phyloP scores from a whole-genome alignment of 2,329 filamentous ascomycete genomes.

The Beauveria brongniartii region DNA sequence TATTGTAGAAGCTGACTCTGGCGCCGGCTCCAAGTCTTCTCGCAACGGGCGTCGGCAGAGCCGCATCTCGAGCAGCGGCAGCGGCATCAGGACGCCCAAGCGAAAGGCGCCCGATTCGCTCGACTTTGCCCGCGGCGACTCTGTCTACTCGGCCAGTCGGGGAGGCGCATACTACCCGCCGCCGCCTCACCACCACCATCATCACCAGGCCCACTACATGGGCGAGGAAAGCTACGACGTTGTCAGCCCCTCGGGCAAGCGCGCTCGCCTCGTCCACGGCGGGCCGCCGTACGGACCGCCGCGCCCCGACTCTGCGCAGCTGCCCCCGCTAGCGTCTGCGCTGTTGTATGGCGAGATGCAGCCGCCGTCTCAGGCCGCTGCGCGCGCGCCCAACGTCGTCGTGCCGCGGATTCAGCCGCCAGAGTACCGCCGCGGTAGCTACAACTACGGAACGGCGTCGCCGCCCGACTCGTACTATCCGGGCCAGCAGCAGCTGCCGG shows the following conservation, averaged over 20 bases:
- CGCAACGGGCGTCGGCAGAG: slow-evolving; percentile 15
- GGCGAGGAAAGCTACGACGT: slow-evolving; percentile 12
- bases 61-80: slow-evolving; percentile 9
- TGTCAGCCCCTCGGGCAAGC: slow-evolving; percentile 18
- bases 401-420: slow-evolving; percentile 19
- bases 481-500: neutral
- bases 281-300: neutral
- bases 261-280: slow-evolving; percentile 14
- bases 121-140: neutral
- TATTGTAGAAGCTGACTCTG: slow-evolving; percentile 32
- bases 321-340: slow-evolving; percentile 5
- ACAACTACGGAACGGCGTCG: neutral
- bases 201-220: neutral
- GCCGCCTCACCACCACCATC: neutral
- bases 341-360: slow-evolving; percentile 5
- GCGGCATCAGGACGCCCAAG: slow-evolving; percentile 17
- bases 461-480: slow-evolving; percentile 3
- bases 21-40: neutral
- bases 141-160: neutral
- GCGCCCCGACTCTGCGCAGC: slow-evolving; percentile 4
- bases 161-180: neutral
- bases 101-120: slow-evolving; percentile 17
- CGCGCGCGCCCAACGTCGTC: slow-evolving; percentile 17
- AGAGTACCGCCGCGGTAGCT: slow-evolving; percentile 13
- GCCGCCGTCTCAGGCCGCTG: neutral